Base-by-base conservation (phyloP, 1,284 basidiomycete species). In the Peniophora sp. region DNA sequence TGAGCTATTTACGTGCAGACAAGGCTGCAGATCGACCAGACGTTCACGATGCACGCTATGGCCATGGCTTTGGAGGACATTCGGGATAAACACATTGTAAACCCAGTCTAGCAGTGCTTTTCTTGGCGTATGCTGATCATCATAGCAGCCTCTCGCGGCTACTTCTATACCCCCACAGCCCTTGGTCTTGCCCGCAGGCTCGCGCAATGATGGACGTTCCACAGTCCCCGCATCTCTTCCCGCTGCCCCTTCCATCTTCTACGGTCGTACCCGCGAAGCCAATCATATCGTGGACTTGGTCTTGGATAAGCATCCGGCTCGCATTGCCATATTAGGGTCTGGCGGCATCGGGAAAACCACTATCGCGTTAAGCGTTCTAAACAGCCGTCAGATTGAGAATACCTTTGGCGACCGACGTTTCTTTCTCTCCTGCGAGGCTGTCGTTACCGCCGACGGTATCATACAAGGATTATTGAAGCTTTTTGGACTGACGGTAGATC, bases 271-370 rank as follows among this genome's bases (percentile, higher is more conserved):
- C 23, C 10, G 32, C n/a, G 23, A 25, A 5, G 25, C 43, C 19
- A 19, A 3, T 10, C 3, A 12, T 17, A 47, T 47, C 8, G 27
- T 50, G 3, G 14, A 36, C 14, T 32, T 22, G 6, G 38, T 56
- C 19, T 19, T 10, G 38, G 10, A 27, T n/a, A 19, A 32, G 44
- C 3, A 10, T 11, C 24, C 27, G n/a, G 19, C 41, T n/a, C 53
- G 54, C 41, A 36, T 67, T 6, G 61, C 57, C 25, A 54, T 69
- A 19, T 53, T 63, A 12, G 68, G 68, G 3, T 53, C 61, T 2
- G 66, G 67, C 2, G 67, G 68, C 0, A 69, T 69, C 51, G 68
- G 69, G 0, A 70, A 70, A 50, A 70, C 68, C 0, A 58, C 64
- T 0, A 51, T 62, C 6, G 62, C 67, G 1, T 55, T 63, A 0